A percentile compares a stretch with the other conserved stretches of the same genome.
Evolutionary conservation across 2,329 filamentous ascomycete genomes (phyloP).

Genomic region (Tolypocladium ovalisporum): DNA sequence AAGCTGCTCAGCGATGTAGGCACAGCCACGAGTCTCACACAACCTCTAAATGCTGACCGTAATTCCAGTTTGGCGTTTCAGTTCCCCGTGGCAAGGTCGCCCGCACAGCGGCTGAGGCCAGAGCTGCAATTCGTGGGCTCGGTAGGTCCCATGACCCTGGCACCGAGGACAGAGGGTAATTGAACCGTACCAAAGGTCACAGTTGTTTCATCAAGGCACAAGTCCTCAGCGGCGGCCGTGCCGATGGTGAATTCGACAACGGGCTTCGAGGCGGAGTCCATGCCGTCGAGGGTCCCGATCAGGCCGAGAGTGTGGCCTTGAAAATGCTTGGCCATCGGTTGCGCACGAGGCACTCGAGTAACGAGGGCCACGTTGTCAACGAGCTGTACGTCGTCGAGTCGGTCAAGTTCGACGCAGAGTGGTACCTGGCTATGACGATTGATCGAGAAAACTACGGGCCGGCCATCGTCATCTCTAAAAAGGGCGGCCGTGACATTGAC

Average conservation of each 20-base stretch:
- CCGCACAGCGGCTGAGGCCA: slow-evolving; percentile 9
- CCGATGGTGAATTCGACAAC: slow-evolving; percentile 4
- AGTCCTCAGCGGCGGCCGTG: slow-evolving; percentile 8
- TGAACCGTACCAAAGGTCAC: neutral
- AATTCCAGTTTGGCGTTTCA: slow-evolving; percentile 12
- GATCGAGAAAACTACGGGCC: slow-evolving; percentile 30
- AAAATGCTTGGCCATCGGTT: slow-evolving; percentile 8
- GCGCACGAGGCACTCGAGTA: neutral
- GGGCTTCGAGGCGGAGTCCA: slow-evolving; percentile 4
- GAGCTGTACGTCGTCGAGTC: slow-evolving; percentile 25
- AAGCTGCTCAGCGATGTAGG: slow-evolving; percentile 13
- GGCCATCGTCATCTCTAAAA: slow-evolving; percentile 22
- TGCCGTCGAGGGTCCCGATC: slow-evolving; percentile 4
- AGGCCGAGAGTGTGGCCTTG: slow-evolving; percentile 9
- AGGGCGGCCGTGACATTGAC: slow-evolving; percentile 8
- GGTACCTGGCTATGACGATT: slow-evolving; percentile 29
- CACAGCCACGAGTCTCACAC: neutral
- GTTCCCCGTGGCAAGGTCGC: slow-evolving; percentile 13
- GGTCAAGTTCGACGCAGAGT: slow-evolving; percentile 18
- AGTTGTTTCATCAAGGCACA: slow-evolving; percentile 17
- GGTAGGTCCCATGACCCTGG: slow-evolving; percentile 7
- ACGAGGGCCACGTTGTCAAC: slow-evolving; percentile 9
- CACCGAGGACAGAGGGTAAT: neutral
- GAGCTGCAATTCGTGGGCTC: slow-evolving; percentile 9
- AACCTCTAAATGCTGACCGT: neutral